Evolutionary conservation across 345 rosid species (phyloP).

Genomic region (Eucalyptus globulus): DNA sequence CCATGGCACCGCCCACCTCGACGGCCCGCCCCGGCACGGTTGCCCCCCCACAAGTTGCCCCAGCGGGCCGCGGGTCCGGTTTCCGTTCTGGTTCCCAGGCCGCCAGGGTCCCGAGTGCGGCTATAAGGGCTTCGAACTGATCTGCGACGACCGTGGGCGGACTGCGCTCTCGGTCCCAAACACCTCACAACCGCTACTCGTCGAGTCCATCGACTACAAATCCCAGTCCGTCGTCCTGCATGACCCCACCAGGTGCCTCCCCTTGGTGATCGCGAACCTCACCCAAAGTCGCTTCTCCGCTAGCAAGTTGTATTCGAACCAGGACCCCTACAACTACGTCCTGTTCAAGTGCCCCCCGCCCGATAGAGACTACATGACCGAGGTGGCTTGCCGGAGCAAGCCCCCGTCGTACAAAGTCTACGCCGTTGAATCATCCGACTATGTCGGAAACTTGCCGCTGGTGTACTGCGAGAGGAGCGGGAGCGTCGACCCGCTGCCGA

Average conservation of each 20-base stretch:
- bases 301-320: background rate
- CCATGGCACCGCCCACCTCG: background rate
- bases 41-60: accelerated
- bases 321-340: background rate
- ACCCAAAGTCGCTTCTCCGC: background rate
- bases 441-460: background rate
- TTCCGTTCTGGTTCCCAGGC: background rate
- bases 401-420: background rate
- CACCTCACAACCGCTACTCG: background rate
- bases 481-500: background rate
- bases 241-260: background rate
- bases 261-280: background rate
- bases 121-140: background rate
- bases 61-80: background rate
- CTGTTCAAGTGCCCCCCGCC: background rate
- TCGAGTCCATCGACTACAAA: background rate
- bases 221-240: background rate
- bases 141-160: background rate
- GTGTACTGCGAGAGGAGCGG: background rate
- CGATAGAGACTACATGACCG: background rate
- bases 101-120: background rate
- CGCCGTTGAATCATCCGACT: background rate
- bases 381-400: background rate
- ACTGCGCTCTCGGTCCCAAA: background rate
- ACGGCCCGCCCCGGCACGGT: background rate